These are phyloP conservation scores for Phytophthora foliorum DNA, from an alignment of 352 stramenopile species.

Conservation along the genomic window DNA sequence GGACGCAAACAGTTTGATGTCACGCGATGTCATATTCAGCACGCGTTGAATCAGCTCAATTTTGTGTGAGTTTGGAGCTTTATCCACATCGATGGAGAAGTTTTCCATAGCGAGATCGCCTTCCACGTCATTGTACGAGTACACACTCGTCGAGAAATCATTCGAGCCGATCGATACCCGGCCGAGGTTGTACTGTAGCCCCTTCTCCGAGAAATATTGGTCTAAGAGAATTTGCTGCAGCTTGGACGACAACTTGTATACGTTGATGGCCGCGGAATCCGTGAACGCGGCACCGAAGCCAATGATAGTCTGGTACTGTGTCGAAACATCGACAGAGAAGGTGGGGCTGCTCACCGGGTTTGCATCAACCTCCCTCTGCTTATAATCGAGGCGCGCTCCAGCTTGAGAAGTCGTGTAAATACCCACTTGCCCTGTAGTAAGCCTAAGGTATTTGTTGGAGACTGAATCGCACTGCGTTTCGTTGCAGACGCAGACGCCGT, in stretches of 20 bases:
- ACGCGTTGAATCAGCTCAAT: constrained; percentile 76
- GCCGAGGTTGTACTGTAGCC: constrained; percentile 75
- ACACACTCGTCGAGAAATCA: constrained; percentile 79
- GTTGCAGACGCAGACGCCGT: constrained; percentile 66
- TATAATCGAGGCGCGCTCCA: constrained; percentile 53
- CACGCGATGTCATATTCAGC: constrained; percentile 41
- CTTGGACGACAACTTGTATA: constrained; percentile 61
- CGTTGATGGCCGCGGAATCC: constrained; percentile 75
- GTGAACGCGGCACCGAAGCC: constrained; percentile 90
- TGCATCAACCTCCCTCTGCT: constrained; percentile 23
- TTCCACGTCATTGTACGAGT: constrained; percentile 51
- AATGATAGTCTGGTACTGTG: constrained; percentile 69
- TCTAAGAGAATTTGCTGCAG: constrained; percentile 71
- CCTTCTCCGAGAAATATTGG: constrained; percentile 68
- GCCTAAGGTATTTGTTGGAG: constrained; percentile 30
- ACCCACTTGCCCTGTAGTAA: constrained; percentile 36
- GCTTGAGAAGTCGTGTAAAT: constrained; percentile 57
- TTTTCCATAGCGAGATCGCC: constrained; percentile 57
- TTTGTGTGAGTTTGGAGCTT: constrained; percentile 59
- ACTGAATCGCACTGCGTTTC: constrained; percentile 41
- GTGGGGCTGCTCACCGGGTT: constrained; percentile 12
- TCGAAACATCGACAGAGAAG: constrained; percentile 39
- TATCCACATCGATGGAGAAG: constrained; percentile 83
- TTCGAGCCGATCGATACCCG: constrained; percentile 81
- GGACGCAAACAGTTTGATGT: constrained; percentile 81